Evolutionary conservation across 2,329 filamentous ascomycete genomes (phyloP).

Genomic region (Chalara sp.): DNA sequence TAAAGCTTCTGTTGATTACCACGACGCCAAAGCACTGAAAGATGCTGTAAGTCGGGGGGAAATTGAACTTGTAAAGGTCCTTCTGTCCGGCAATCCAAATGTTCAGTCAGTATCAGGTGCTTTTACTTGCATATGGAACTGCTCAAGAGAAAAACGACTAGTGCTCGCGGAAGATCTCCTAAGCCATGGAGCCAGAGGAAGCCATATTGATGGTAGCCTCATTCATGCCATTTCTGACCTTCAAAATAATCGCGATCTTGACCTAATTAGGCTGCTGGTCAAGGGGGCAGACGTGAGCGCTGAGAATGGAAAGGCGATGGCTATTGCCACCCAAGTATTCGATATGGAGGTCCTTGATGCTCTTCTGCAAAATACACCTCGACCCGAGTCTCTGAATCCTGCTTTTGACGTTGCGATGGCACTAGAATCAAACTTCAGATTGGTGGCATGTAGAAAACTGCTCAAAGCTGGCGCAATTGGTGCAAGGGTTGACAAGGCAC

Average conservation of each 20-base stretch:
- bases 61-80: too few relatives aligned
- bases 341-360: not conserved
- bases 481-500: slow-evolving; percentile 6
- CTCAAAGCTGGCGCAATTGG: slow-evolving; percentile 7
- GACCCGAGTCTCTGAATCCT: slow-evolving; percentile 1
- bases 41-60: too few relatives aligned
- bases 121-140: too few relatives aligned
- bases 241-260: not conserved
- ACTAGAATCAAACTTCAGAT: not conserved
- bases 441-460: slow-evolving; percentile 5
- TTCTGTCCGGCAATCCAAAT: too few relatives aligned
- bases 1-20: slow-evolving; percentile 7
- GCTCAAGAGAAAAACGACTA: not conserved
- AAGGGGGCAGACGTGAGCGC: not conserved
- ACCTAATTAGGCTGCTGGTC: not conserved
- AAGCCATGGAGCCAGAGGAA: not conserved
- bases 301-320: not conserved
- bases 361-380: not conserved
- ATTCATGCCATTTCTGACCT: not conserved
- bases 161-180: not conserved
- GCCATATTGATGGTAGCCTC: too few relatives aligned
- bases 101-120: too few relatives aligned
- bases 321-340: not conserved
- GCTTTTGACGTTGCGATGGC: slow-evolving; percentile 5
- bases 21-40: too few relatives aligned